These are phyloP conservation scores for Sporothrix humicola DNA, from an alignment of 2,329 filamentous ascomycete genomes.

Conservation along the genomic window DNA sequence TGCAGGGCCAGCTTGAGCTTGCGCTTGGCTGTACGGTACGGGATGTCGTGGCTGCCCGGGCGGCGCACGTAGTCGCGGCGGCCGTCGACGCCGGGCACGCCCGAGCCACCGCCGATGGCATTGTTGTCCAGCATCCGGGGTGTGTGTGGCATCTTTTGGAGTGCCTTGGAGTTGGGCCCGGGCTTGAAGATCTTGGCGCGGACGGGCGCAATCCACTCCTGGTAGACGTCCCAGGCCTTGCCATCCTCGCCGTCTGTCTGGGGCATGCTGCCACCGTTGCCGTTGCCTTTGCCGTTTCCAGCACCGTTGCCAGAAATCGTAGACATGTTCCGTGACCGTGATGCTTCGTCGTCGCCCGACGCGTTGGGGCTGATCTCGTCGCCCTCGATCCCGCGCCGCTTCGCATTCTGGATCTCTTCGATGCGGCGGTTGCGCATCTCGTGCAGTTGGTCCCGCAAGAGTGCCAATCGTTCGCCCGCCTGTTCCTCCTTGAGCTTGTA, in stretches of 20 bases:
- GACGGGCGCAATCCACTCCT: slow-evolving; percentile 59
- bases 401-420: slow-evolving; percentile 66
- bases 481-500: slow-evolving; percentile 89
- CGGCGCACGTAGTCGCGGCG: slow-evolving; percentile 57
- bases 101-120: slow-evolving; percentile 28
- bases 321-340: not conserved
- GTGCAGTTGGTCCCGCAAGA: slow-evolving; percentile 83
- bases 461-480: slow-evolving; percentile 71
- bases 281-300: slow-evolving; percentile 9
- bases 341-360: slow-evolving; percentile 24
- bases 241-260: slow-evolving; percentile 41
- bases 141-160: slow-evolving; percentile 60
- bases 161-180: slow-evolving; percentile 65
- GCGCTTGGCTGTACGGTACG: slow-evolving; percentile 85
- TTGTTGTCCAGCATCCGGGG: slow-evolving; percentile 49
- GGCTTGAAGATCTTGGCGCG: slow-evolving; percentile 60
- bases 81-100: slow-evolving; percentile 41
- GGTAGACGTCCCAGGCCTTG: slow-evolving; percentile 33
- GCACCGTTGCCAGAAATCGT: not conserved
- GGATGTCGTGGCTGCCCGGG: slow-evolving; percentile 65
- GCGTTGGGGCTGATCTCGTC: slow-evolving; percentile 40
- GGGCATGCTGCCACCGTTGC: slow-evolving; percentile 35
- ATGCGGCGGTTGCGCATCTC: slow-evolving; percentile 87
- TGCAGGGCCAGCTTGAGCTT: slow-evolving; percentile 91
- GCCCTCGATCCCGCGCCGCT: slow-evolving; percentile 40